Base-by-base conservation (phyloP, 129 eudicot genomes). In the Scalesia atractyloides region DNA sequence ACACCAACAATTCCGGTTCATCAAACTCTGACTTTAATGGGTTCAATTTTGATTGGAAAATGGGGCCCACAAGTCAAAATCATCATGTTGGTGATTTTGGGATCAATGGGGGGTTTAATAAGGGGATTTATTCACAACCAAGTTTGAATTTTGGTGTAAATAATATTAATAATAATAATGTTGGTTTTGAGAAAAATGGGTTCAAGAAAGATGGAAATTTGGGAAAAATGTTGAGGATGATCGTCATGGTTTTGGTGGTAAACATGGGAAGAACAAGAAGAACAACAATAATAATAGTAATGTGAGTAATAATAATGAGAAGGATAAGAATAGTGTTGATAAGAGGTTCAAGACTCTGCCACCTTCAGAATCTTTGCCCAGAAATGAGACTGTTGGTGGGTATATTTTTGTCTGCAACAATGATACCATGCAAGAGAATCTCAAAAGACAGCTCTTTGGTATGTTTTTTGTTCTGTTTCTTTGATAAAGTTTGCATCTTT, bases 371-470 rank as follows among this genome's bases (percentile, higher is more conserved):
- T 81, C 97, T 41, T 65, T 95, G 86, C 99, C 97, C 6, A 95
- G 94, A 69, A 90, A 90, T 73, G 97, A 95, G 84, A 90, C 96
- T 0, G 85, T 95, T 17, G 99, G 99, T 33, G 99, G 99, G 0
- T 94, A 94, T 85, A 90, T 94, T 2, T 94, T 94, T 50, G 97
- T 94, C 30, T 94, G 99, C 82, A 94, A 94, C 77, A 94, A 94
- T 71, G 99, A 94, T 66, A 94, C 99, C 18, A 94, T 94, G 99
- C 88, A 85, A 43, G 99, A 94, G 82, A 94, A 94, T 76, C 97
- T 94, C 79, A 91, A 88, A 70, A 88, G 97, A 33, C 84, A 94
- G 74, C 95, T 94, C 44, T 94, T 94, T 83, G 99, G 99, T 95
- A 86, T 34, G 87, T 72, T 54, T 15, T 24, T 66, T 26, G 1